phyloP scores from a whole-genome alignment of 345 rosid genomes.

The Durio zibethinus region DNA sequence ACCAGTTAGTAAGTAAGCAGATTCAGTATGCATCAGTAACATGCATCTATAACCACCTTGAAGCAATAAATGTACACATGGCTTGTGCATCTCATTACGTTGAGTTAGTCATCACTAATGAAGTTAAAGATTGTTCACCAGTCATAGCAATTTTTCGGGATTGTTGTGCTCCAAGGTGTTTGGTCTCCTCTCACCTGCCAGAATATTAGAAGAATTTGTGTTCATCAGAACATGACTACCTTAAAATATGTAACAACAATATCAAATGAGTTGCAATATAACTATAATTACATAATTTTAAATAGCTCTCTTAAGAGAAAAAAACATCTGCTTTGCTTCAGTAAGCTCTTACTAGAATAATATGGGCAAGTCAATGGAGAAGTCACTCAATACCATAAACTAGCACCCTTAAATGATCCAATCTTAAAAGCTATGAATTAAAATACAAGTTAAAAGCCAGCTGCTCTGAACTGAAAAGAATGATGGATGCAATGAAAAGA shows the following conservation, averaged over 20 bases:
- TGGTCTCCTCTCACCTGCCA: constrained; percentile 36
- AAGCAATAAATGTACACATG: constrained; percentile 29
- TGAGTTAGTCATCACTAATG: constrained; percentile 12
- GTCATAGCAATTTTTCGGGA: constrained; percentile 24
- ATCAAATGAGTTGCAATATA: background rate
- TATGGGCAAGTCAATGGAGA: background rate
- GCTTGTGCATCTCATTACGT: constrained; percentile 17
- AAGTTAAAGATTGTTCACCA: constrained; percentile 14
- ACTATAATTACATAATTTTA: background rate
- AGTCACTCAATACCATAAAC: background rate
- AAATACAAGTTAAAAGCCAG: background rate
- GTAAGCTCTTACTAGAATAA: background rate
- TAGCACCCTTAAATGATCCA: background rate
- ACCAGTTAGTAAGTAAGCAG: constrained; percentile 30
- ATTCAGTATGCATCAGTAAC: constrained; percentile 22
- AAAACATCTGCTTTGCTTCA: background rate
- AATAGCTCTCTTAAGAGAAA: background rate
- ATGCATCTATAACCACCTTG: constrained; percentile 34
- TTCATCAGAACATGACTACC: constrained; percentile 3
- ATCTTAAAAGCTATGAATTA: background rate
- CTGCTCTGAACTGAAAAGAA: background rate
- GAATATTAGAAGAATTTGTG: constrained; percentile 8
- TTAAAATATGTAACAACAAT: background rate
- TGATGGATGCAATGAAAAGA: background rate
- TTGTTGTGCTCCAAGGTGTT: constrained; percentile 22